phyloP scores from a whole-genome alignment of 2,329 filamentous ascomycete species.

The Hypomyces rosellus region DNA sequence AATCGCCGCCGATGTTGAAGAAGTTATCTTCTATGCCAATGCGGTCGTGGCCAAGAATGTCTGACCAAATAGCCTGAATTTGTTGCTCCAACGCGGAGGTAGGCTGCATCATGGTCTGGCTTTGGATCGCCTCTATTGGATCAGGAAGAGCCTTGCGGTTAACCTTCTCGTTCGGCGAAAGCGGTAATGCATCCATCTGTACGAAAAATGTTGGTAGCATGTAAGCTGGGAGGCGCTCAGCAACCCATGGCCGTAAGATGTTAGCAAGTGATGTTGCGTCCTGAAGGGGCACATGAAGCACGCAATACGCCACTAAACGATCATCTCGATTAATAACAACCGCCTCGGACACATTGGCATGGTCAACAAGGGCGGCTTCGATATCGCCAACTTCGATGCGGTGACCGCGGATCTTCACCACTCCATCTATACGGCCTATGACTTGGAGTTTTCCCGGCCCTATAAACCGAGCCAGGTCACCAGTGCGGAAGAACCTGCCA shows the following conservation, averaged over 20 bases:
- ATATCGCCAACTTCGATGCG: conserved; percentile 18
- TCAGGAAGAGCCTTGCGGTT: conserved; percentile 16
- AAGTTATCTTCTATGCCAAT: conserved; percentile 16
- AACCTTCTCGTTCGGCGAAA: conserved; percentile 15
- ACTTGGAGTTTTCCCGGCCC: conserved; percentile 11
- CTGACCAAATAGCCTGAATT: too few species aligned
- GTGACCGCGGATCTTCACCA: conserved; percentile 19
- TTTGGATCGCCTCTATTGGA: neutral
- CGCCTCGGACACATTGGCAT: neutral
- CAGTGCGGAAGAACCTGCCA: too few species aligned
- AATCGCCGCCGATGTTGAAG: conserved; percentile 18
- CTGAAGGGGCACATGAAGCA: too few species aligned
- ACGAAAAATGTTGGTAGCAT: conserved; percentile 12
- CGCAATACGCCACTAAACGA: too few species aligned
- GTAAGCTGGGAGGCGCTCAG: too few species aligned
- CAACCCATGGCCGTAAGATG: too few species aligned
- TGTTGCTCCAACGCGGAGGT: too few species aligned
- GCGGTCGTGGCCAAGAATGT: conserved; percentile 13
- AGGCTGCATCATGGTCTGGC: too few species aligned
- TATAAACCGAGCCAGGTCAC: too few species aligned
- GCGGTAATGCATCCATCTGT: conserved; percentile 10
- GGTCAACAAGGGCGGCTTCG: conserved; percentile 12
- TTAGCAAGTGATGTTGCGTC: too few species aligned
- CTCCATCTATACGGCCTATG: conserved; percentile 16
- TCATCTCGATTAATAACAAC: too few species aligned